Evolutionary conservation across 208 protist species (phyloP).

Genomic region (Leishmania mexicana): DNA sequence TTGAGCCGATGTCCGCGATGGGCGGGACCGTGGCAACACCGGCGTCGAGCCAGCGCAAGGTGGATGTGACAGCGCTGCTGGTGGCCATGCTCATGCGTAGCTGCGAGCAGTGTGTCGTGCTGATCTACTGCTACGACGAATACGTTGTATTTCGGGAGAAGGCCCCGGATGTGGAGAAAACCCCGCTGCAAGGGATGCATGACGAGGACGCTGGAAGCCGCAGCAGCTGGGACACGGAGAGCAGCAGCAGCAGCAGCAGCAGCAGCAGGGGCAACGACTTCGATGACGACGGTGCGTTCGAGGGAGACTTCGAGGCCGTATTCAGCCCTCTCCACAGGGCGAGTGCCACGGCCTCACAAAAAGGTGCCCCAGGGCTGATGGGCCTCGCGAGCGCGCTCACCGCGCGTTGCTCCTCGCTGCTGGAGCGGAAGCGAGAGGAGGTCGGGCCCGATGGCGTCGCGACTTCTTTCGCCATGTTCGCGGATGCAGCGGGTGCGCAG

Average conservation of each 20-base stretch:
- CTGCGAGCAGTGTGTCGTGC: conserved; percentile 83
- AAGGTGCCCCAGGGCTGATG: conserved; percentile 15
- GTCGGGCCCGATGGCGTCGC: not conserved
- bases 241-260: not conserved
- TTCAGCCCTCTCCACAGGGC: no score
- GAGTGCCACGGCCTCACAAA: not conserved
- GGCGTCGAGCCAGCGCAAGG: conserved; percentile 49
- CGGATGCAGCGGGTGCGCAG: conserved; percentile 4
- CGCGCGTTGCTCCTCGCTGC: conserved; percentile 11
- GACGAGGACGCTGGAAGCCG: conserved; percentile 17
- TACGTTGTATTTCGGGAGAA: conserved; percentile 25
- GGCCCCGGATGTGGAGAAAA: conserved; percentile 10
- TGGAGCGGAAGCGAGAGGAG: conserved; percentile 14
- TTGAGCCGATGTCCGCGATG: conserved; percentile 27
- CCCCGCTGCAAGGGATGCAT: conserved; percentile 5
- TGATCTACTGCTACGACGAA: conserved; percentile 50
- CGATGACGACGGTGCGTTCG: not conserved
- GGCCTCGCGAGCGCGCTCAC: conserved; percentile 12
- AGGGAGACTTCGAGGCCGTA: not conserved
- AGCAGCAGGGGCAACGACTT: not conserved
- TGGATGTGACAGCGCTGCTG: conserved; percentile 82
- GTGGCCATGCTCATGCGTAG: conserved; percentile 87
- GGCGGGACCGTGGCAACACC: conserved; percentile 24
- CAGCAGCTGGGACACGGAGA: not conserved
- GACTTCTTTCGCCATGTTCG: conserved; percentile 28